These are phyloP conservation scores for Coleophoma eucalyptorum DNA, from an alignment of 2,329 filamentous ascomycete genomes.

Conservation along the genomic window DNA sequence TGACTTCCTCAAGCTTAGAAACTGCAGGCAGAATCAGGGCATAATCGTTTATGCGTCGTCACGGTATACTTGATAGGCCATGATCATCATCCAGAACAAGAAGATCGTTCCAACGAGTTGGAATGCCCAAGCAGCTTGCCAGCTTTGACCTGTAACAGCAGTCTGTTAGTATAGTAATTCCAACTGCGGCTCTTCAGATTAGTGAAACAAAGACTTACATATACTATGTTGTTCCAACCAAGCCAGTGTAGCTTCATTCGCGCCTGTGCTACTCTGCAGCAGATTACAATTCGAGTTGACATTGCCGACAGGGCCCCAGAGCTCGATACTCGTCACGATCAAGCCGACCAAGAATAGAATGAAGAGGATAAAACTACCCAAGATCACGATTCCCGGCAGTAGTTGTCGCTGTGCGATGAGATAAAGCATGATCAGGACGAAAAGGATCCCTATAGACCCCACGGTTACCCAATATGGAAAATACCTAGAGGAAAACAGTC, in stretches of 20 bases:
- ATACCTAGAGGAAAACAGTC: constrained; percentile 45
- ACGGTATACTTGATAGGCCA: constrained; percentile 58
- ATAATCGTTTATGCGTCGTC: constrained; percentile 13
- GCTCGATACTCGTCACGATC: constrained; percentile 56
- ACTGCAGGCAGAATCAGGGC: too few species aligned
- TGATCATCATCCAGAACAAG: constrained; percentile 65
- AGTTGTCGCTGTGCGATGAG: constrained; percentile 59
- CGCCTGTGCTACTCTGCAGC: constrained; percentile 52
- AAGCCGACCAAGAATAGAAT: constrained; percentile 65
- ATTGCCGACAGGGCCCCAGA: constrained; percentile 56
- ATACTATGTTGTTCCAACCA: constrained; percentile 62
- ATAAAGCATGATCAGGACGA: constrained; percentile 61
- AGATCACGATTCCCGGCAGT: constrained; percentile 60
- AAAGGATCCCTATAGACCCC: constrained; percentile 55
- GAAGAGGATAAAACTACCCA: constrained; percentile 63
- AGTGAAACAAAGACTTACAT: constrained; percentile 42
- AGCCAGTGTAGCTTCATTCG: constrained; percentile 52
- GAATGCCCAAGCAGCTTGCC: constrained; percentile 63
- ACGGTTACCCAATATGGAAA: constrained; percentile 64
- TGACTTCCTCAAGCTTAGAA: too few species aligned
- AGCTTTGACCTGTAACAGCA: constrained; percentile 46
- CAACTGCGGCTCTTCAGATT: too few species aligned
- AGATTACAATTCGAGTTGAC: constrained; percentile 58
- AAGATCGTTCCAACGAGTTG: constrained; percentile 56
- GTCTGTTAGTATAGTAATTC: constrained; percentile 11